Conservation (phyloP, 2,329 filamentous ascomycete genomes). For the Xylaria sp. region DNA sequence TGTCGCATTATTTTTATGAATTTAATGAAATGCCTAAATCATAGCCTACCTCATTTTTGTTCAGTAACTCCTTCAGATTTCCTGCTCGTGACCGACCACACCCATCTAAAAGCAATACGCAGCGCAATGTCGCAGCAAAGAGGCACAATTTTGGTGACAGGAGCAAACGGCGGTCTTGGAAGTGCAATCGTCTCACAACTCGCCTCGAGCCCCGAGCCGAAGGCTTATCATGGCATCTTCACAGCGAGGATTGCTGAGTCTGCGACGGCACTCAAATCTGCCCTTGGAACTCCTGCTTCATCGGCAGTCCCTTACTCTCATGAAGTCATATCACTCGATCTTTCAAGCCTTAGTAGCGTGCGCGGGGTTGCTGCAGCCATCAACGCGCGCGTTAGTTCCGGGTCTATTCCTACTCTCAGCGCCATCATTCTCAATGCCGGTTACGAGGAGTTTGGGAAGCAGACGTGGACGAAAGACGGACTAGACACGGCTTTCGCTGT, state of each 20-base stretch:
- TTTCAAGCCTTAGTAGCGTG: background rate
- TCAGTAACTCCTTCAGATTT: too few species aligned
- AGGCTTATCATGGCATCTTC: background rate
- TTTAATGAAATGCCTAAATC: too few species aligned
- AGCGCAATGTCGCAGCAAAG: background rate
- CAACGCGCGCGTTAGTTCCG: conserved; percentile 24
- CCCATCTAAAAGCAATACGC: too few species aligned
- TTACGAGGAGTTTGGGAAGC: conserved; percentile 42
- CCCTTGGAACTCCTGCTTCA: background rate
- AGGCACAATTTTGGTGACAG: conserved; percentile 29
- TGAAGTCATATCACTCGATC: background rate
- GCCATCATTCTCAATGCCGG: conserved; percentile 54
- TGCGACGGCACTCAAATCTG: background rate
- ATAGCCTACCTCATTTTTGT: too few species aligned
- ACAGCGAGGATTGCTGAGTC: background rate
- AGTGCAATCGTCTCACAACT: conserved; percentile 32
- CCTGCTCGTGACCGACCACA: too few species aligned
- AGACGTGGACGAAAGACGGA: conserved; percentile 38
- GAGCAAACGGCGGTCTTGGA: conserved; percentile 37
- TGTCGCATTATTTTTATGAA: too few species aligned
- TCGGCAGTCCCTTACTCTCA: background rate
- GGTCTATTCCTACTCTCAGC: conserved; percentile 53
- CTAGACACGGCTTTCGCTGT: conserved; percentile 42
- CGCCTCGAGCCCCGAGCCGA: background rate
- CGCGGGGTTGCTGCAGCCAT: background rate